phyloP scores from a whole-genome alignment of 768 basidiomycete species.

The Leucosporidium yakuticum region DNA sequence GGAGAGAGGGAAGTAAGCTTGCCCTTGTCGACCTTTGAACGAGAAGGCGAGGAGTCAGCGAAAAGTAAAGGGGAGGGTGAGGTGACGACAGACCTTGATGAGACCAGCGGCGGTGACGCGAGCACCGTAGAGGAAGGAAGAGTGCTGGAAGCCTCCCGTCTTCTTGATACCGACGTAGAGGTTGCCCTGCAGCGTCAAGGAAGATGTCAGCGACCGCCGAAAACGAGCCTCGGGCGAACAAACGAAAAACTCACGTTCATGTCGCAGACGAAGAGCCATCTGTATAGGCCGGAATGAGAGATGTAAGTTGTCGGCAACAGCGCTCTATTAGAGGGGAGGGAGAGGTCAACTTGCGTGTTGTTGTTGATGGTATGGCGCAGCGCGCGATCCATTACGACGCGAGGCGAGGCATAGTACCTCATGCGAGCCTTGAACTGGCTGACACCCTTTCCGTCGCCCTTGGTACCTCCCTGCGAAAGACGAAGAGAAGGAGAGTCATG shows the following conservation, averaged over 20 bases:
- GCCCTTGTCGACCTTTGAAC: conserved; percentile 12
- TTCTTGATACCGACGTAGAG: conserved; percentile 46
- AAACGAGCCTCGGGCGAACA: not conserved
- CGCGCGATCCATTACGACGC: conserved; percentile 41
- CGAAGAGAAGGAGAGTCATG: no score
- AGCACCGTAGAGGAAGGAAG: conserved; percentile 40
- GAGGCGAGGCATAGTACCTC: conserved; percentile 37
- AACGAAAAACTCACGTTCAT: conserved; percentile 3
- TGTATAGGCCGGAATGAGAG: conserved; percentile 35
- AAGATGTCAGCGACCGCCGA: not conserved
- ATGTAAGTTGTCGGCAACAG: conserved; percentile 42
- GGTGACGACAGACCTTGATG: conserved; percentile 22
- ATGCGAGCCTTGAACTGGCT: conserved; percentile 38
- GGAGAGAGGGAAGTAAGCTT: conserved; percentile 35
- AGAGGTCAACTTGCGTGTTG: conserved; percentile 20
- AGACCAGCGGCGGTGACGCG: conserved; percentile 32
- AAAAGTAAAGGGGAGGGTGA: not conserved
- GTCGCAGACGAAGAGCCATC: conserved; percentile 28
- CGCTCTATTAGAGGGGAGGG: conserved; percentile 17
- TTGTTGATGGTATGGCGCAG: conserved; percentile 43
- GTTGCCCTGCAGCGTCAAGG: conserved; percentile 18
- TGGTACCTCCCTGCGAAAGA: conserved; percentile 40
- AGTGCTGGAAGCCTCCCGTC: conserved; percentile 45
- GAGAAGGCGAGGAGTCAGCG: not conserved
- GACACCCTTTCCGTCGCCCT: conserved; percentile 34